These are phyloP conservation scores for Erythrophleum ivorense DNA, from an alignment of 331 rosid genomes.

Conservation along the genomic window DNA sequence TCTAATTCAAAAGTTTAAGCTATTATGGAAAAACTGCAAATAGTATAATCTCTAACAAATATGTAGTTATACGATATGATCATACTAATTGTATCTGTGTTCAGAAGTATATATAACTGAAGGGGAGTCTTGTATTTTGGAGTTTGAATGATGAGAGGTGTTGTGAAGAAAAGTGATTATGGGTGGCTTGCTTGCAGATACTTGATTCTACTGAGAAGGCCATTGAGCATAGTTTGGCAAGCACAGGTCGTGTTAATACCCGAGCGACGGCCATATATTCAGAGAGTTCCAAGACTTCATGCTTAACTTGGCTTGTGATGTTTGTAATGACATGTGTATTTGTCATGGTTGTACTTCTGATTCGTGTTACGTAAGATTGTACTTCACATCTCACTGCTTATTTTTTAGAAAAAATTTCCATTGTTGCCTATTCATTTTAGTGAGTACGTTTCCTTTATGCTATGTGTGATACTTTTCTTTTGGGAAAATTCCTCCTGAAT, in stretches of 20 bases:
- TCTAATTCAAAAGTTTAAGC: background rate
- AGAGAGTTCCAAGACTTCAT: conserved; percentile 75
- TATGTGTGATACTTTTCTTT: background rate
- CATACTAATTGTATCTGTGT: conserved; percentile 10
- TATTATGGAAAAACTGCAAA: background rate
- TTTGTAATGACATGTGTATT: conserved; percentile 75
- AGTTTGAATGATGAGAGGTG: background rate
- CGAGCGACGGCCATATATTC: conserved; percentile 74
- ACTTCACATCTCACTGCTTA: background rate
- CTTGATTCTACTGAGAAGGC: conserved; percentile 91
- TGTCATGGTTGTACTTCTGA: conserved; percentile 85
- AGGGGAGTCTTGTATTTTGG: background rate
- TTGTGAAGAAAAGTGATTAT: conserved; percentile 31
- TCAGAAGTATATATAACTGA: background rate
- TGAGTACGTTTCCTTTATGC: background rate
- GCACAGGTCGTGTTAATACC: conserved; percentile 72
- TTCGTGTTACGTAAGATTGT: conserved; percentile 69
- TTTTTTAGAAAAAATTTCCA: background rate
- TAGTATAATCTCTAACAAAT: background rate
- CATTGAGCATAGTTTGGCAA: conserved; percentile 85
- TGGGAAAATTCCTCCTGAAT: background rate
- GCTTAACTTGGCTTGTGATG: conserved; percentile 81
- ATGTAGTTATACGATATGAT: background rate
- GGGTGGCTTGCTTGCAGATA: conserved; percentile 58
- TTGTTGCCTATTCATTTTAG: background rate